Evolutionary conservation across 2,329 filamentous ascomycete genomes (phyloP), one percentile per base, ranked within the genome.

Genomic region (Pseudogymnoascus sp.): DNA sequence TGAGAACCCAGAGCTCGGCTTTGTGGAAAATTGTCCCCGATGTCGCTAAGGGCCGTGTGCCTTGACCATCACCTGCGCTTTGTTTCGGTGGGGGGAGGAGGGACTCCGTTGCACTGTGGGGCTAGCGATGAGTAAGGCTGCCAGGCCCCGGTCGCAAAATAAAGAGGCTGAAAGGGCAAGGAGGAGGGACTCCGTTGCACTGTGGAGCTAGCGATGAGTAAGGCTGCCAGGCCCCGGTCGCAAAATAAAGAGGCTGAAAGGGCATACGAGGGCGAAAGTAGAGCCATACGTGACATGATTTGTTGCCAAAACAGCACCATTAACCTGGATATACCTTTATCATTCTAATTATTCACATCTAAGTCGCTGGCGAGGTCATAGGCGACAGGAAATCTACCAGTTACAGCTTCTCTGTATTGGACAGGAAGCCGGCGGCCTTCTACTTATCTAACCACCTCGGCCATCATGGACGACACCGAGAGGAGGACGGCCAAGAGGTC

Each of bases 401-500:
- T 41, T 37, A n/a, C 29, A 23, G 33, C 31, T 14, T 37, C 31
- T 41, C 39, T 37, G 58, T 8, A 39, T 10, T 23, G 11, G 33
- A 60, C 31, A 60, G 37, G 58, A 29, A 16, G 23, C 2, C 35
- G 41, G 31, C 58, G 26, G 10, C 29, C 11, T 55, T 35, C 8
- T 12, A 33, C 19, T 33, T 14, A 19, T 33, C 29, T 37, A 21
- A 39, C 21, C 33, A 58, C 41, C 63, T 31, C 45, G 26, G 45
- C 45, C 45, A 70, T 63, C 55, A 92, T 96, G 91, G 85, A 89
- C 68, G 91, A 94, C 70, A 82, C 88, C 66, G 89, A 92, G 69
- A 84, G 87, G 73, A 85, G 86, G 65, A 80, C 80, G 65, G 79
- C 81, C 65, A 96, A 96, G 80, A 89, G 92, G 66, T 96, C 92